Base-by-base conservation (phyloP, 2,329 filamentous ascomycete genomes). In the Rhynchosporium agropyri region DNA sequence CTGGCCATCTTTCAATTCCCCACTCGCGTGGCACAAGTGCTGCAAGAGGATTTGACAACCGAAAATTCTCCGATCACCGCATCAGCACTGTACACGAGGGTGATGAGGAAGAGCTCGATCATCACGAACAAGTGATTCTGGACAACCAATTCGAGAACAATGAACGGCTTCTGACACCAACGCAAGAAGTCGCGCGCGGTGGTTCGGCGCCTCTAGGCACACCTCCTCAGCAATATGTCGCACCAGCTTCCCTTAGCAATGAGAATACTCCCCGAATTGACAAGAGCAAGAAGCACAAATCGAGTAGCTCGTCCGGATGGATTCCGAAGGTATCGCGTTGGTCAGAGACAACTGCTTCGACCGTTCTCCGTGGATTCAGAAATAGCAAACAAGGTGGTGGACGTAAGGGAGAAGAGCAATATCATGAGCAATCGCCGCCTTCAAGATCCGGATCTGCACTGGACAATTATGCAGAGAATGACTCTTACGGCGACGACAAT, bases 291-390 rank as follows among this genome's bases (percentile, higher is more conserved):
- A 97, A 96, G 79, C 90, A 96, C 79, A 96, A 96, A 75, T 94
- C 91, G 0, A 89, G 85, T 73, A 87, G 87, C 63, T 95, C 92
- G 0, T 91, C 90, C 0, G 81, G 84, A 58, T 87, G 86, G 81
- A 90, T 96, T 65, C 92, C 93, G 29, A 97, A 96, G 79, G 93
- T 97, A 66, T 98, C 95, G 5, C 86, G 95, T 49, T 99, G 95
- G 95, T 98, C 94, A 0, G 95, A 96, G 78, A 98, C 94, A 2
- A 99, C 95, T 0, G 85, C 93, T 3, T 97, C 92, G 0, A 96
- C 92, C 65, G 87, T 92, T 49, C 88, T 91, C 50, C 89, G 89
- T 69, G 89, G 89, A 46, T 89, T 93, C 75, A 86, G 89, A 46
- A 86, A 84, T 71, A 91, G 86, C 70, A 81, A 80, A 50, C 81